Evolutionary conservation across 208 protist genomes (phyloP).

Genomic region (Leishmania martiniquensis): DNA sequence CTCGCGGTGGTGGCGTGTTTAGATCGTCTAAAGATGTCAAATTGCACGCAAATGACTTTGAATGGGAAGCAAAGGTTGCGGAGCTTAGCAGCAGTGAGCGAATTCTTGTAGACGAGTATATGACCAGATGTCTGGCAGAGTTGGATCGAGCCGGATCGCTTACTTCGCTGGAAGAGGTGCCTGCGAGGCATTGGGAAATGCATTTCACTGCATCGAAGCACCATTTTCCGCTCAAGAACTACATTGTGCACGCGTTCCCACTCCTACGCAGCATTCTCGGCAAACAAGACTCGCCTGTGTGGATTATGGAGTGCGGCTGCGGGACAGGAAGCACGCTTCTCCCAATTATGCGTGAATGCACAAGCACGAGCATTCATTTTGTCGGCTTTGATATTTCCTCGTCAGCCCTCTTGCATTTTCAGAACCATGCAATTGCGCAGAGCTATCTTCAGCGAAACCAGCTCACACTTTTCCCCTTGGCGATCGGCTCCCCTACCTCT

Average conservation of each 20-base stretch:
- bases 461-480: constrained; percentile 50
- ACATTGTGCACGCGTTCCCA: constrained; percentile 78
- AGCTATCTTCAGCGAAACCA: constrained; percentile 16
- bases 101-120: constrained; percentile 36
- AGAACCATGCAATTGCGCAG: constrained; percentile 45
- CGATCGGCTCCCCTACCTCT: constrained; percentile 5
- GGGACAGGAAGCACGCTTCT: constrained; percentile 78
- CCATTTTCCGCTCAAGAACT: constrained; percentile 85
- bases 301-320: constrained; percentile 77
- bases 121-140: constrained; percentile 4
- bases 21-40: constrained; percentile 59
- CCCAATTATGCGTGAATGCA: constrained; percentile 62
- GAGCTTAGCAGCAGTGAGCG: constrained; percentile 37
- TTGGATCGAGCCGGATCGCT: neutral
- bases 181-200: constrained; percentile 44
- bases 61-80: constrained; percentile 47
- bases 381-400: constrained; percentile 71
- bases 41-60: constrained; percentile 77
- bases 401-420: constrained; percentile 50
- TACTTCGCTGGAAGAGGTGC: neutral
- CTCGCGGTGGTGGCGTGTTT: constrained; percentile 47
- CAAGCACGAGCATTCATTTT: constrained; percentile 39
- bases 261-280: constrained; percentile 40
- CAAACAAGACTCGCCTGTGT: neutral
- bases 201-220: constrained; percentile 60